A percentile compares a stretch with the other conserved stretches of the same genome.
phyloP scores from a whole-genome alignment of 108 stramenopile species.

The Pseudonitzschia pungens region DNA sequence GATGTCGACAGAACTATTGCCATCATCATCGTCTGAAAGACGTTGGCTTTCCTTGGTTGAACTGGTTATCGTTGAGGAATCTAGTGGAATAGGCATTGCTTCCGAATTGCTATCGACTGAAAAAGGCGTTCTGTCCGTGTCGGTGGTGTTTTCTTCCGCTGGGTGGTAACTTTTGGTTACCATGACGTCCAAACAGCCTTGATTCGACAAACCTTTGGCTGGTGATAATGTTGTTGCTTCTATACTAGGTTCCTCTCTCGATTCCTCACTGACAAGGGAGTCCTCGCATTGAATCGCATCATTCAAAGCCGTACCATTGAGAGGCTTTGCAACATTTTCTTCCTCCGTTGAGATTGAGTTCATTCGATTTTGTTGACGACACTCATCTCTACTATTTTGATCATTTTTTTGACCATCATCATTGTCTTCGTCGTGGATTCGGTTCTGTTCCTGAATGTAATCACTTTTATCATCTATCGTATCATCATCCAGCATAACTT shows the following conservation, averaged over 20 bases:
- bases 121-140: background rate
- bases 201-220: too few relatives aligned
- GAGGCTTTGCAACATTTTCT: too few relatives aligned
- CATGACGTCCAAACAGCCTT: too few relatives aligned
- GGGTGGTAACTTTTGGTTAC: too few relatives aligned
- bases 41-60: background rate
- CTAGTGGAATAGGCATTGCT: background rate
- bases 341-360: too few relatives aligned
- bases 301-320: too few relatives aligned
- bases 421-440: background rate
- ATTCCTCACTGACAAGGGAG: too few relatives aligned
- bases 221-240: too few relatives aligned
- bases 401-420: background rate
- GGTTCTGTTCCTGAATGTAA: background rate
- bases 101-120: background rate
- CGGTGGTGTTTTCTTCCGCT: background rate
- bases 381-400: too few relatives aligned
- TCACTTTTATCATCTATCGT: background rate
- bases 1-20: background rate
- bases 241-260: too few relatives aligned
- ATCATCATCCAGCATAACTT: constrained; percentile 3
- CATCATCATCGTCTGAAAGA: constrained; percentile 4
- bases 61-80: background rate
- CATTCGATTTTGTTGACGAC: too few relatives aligned
- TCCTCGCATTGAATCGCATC: too few relatives aligned